A percentile compares a stretch with the other conserved stretches of the same genome.
Conservation (phyloP, 2,329 filamentous ascomycete genomes). For the Mycocentrospora acerina region DNA sequence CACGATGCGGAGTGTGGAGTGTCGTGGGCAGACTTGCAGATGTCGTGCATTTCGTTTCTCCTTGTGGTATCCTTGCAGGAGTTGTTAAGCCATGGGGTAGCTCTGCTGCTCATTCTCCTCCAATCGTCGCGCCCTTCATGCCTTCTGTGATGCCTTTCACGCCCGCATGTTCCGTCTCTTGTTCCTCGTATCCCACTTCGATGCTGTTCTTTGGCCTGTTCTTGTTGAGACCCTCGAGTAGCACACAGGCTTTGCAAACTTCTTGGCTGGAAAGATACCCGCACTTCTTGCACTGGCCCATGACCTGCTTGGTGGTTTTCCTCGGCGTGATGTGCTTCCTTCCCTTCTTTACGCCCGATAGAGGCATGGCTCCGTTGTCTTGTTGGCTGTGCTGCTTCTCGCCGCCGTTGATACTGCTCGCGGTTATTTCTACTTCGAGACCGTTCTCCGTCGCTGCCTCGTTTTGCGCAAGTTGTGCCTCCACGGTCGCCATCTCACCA, state of each 20-base stretch:
- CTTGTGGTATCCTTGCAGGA: too few species aligned
- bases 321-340: slow-evolving; percentile 27
- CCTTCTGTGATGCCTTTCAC: slow-evolving; percentile 24
- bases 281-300: slow-evolving; percentile 82
- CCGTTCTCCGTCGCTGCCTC: slow-evolving; percentile 58
- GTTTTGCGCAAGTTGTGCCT: slow-evolving; percentile 67
- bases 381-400: slow-evolving; percentile 45
- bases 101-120: slow-evolving; percentile 14
- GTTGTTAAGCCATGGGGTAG: too few species aligned
- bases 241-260: slow-evolving; percentile 88
- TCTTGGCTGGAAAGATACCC: slow-evolving; percentile 95
- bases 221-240: slow-evolving; percentile 90
- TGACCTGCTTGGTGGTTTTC: slow-evolving; percentile 60
- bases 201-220: slow-evolving; percentile 49
- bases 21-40: too few species aligned
- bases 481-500: slow-evolving; percentile 80
- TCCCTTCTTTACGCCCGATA: slow-evolving; percentile 17
- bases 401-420: slow-evolving; percentile 10
- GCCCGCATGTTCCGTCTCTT: slow-evolving; percentile 6
- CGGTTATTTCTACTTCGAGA: slow-evolving; percentile 67
- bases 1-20: too few species aligned
- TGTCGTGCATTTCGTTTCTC: too few species aligned
- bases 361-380: slow-evolving; percentile 16
- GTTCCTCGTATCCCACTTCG: slow-evolving; percentile 28
- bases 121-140: slow-evolving; percentile 23